A percentile compares a stretch with the other conserved stretches of the same genome.
Evolutionary conservation across 257 asterid genomes (phyloP).

Genomic region (Cruciata laevipes): DNA sequence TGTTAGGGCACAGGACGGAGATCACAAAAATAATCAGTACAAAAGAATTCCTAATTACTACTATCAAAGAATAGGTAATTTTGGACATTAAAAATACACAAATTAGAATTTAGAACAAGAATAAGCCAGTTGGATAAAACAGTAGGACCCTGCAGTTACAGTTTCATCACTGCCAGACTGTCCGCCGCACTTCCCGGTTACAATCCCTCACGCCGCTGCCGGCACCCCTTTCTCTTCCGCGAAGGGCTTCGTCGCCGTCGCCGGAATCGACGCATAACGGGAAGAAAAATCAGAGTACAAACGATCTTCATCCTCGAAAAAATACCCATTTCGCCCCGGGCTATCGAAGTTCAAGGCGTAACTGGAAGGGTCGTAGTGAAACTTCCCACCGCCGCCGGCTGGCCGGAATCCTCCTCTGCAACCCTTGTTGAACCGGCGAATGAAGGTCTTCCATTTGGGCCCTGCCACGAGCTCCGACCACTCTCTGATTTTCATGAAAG

Average conservation of each 20-base stretch:
- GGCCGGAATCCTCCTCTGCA: constrained; percentile 31
- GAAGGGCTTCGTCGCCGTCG: constrained; percentile 21
- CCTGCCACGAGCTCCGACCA: constrained; percentile 91
- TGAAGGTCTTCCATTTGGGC: constrained; percentile 91
- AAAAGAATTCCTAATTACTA: constrained; percentile 1
- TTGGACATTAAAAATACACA: neutral
- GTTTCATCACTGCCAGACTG: constrained; percentile 2
- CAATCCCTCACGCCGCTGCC: constrained; percentile 7
- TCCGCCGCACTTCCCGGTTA: constrained; percentile 15
- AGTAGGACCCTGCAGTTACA: neutral
- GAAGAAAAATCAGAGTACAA: constrained; percentile 46
- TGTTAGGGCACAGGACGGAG: neutral
- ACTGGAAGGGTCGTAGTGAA: constrained; percentile 62
- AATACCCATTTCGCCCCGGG: constrained; percentile 25
- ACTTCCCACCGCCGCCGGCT: constrained; percentile 18
- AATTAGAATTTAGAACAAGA: neutral
- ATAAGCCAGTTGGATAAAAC: neutral
- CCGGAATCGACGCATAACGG: constrained; percentile 42
- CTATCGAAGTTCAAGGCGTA: constrained; percentile 74
- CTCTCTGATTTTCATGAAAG: constrained; percentile 54
- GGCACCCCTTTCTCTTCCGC: constrained; percentile 24
- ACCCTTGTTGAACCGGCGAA: constrained; percentile 56
- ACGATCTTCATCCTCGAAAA: constrained; percentile 31
- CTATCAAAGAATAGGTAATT: neutral
- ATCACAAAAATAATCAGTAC: neutral